phyloP scores from a whole-genome alignment of 805 yeast genomes.

The Saccharomycopsis malanga region DNA sequence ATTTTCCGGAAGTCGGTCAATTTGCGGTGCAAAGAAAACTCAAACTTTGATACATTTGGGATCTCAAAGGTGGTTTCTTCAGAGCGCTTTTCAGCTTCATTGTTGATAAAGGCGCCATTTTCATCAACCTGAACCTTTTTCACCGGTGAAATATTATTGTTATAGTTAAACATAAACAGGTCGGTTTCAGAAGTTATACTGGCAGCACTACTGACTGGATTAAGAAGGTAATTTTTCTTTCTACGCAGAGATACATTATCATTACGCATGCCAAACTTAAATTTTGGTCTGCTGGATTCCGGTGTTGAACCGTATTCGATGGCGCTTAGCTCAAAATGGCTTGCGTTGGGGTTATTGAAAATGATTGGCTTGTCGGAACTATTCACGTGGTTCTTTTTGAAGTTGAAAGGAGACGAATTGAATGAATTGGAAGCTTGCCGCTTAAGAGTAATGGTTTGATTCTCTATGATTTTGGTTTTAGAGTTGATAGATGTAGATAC shows the following conservation, averaged over 20 bases:
- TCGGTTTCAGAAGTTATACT: constrained; percentile 8
- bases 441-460: constrained; percentile 21
- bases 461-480: constrained; percentile 21
- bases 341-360: not conserved
- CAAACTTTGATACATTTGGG: constrained; percentile 11
- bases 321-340: constrained; percentile 6
- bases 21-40: constrained; percentile 6
- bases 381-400: constrained; percentile 7
- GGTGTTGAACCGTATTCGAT: constrained; percentile 6
- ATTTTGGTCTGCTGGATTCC: not conserved
- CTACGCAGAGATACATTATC: not conserved
- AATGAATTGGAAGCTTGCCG: constrained; percentile 17
- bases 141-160: constrained; percentile 18
- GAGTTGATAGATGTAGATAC: constrained; percentile 21
- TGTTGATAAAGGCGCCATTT: not conserved
- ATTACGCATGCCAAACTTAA: not conserved
- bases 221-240: constrained; percentile 8
- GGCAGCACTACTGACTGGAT: constrained; percentile 1
- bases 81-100: not conserved
- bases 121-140: constrained; percentile 16
- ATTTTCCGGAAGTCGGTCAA: not conserved
- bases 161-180: constrained; percentile 13
- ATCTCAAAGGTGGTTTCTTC: not conserved
- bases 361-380: not conserved
- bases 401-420: constrained; percentile 1